Evolutionary conservation across 1,139 yeast genomes (phyloP).

Genomic region (Ashbya aceris): DNA sequence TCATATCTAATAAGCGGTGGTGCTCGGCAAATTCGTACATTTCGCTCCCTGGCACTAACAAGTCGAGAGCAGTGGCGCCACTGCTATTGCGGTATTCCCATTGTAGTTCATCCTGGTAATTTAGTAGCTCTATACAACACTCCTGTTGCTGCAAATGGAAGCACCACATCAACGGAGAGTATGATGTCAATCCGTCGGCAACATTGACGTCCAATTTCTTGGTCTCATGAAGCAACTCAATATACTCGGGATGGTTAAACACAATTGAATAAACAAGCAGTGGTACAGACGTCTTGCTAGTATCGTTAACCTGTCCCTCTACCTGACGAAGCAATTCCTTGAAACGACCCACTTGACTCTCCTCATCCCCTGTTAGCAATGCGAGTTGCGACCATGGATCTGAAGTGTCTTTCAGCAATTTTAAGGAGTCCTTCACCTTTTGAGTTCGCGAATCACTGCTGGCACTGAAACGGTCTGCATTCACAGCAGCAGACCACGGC

Average conservation of each 20-base stretch:
- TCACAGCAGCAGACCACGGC: conserved; percentile 5
- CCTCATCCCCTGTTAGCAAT: conserved; percentile 16
- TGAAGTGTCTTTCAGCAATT: not conserved
- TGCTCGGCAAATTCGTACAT: conserved; percentile 33
- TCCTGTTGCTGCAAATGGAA: conserved; percentile 32
- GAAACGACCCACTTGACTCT: conserved; percentile 17
- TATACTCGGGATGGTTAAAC: conserved; percentile 21
- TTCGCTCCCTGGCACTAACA: conserved; percentile 32
- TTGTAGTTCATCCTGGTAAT: conserved; percentile 34
- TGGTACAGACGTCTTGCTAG: conserved; percentile 20
- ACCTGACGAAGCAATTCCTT: conserved; percentile 10
- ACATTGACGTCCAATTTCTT: conserved; percentile 30
- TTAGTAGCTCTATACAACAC: conserved; percentile 32
- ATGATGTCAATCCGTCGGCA: conserved; percentile 33
- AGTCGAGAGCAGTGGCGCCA: conserved; percentile 32
- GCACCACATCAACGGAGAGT: conserved; percentile 45
- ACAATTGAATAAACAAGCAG: conserved; percentile 22
- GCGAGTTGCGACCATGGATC: conserved; percentile 19
- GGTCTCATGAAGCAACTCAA: conserved; percentile 34
- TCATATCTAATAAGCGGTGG: conserved; percentile 29
- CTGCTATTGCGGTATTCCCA: conserved; percentile 28
- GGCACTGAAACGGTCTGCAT: not conserved
- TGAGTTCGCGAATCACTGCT: not conserved
- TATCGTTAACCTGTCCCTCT: conserved; percentile 16
- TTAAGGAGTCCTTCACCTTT: conserved; percentile 5